Evolutionary conservation across 2,329 filamentous ascomycete genomes (phyloP).

Genomic region (Talaromyces funiculosus): DNA sequence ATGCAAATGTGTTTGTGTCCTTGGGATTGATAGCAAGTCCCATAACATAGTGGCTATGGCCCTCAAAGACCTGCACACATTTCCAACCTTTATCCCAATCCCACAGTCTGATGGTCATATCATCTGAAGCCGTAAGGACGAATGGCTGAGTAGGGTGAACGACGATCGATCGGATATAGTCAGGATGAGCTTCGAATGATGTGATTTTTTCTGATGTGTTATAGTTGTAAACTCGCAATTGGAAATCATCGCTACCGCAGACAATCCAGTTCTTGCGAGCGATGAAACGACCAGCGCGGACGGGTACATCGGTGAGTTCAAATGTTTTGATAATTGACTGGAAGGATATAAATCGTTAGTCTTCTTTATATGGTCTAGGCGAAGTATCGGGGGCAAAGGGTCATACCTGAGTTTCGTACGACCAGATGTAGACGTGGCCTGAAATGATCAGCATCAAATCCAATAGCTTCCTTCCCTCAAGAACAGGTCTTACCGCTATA

Average conservation of each 20-base stretch:
- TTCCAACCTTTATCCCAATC: constrained; percentile 99
- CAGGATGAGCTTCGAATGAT: constrained; percentile 92
- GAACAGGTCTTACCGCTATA: constrained; percentile 69
- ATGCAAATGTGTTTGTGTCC: constrained; percentile 87
- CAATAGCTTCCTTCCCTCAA: neutral
- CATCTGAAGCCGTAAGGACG: constrained; percentile 91
- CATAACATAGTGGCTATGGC: constrained; percentile 96
- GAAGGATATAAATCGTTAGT: constrained; percentile 5
- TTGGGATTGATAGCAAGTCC: constrained; percentile 95
- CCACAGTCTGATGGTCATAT: constrained; percentile 98
- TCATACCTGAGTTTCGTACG: constrained; percentile 77
- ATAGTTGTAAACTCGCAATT: constrained; percentile 91
- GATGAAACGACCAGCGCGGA: constrained; percentile 92
- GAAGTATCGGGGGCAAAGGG: neutral
- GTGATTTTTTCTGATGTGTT: constrained; percentile 99
- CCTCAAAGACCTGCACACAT: constrained; percentile 93
- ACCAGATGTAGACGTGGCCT: constrained; percentile 99
- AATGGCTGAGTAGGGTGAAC: constrained; percentile 95
- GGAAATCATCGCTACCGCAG: constrained; percentile 89
- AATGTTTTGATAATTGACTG: constrained; percentile 95
- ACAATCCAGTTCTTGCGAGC: constrained; percentile 99
- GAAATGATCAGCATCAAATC: constrained; percentile 22
- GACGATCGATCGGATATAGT: constrained; percentile 95
- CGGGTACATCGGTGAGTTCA: constrained; percentile 95
- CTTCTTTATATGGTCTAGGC: neutral